Percentiles rank a stretch among this genome's conserved stretches.
Evolutionary conservation across 2,329 filamentous ascomycete species (phyloP).

Genomic region (Penicillium crustosum): DNA sequence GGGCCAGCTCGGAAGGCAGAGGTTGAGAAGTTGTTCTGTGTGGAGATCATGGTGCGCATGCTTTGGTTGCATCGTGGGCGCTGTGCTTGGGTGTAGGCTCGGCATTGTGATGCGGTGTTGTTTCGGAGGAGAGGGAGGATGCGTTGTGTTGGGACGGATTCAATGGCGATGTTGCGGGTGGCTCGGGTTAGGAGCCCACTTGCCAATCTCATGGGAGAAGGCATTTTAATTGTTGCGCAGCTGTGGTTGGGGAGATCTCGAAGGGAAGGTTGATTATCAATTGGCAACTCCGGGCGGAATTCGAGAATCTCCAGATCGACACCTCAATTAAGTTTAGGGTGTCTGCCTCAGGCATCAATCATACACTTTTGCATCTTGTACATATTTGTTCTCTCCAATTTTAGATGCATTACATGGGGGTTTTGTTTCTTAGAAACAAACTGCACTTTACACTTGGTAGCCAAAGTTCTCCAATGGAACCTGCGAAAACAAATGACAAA

Average conservation of each 20-base stretch:
- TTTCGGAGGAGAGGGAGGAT: conserved; percentile 21
- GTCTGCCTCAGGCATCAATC: conserved; percentile 13
- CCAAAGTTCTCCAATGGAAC: rapidly evolving
- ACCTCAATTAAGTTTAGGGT: conserved; percentile 24
- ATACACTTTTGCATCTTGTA: background rate
- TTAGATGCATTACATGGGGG: background rate
- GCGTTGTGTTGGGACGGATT: conserved; percentile 16
- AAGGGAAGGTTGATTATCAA: conserved; percentile 8
- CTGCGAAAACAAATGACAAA: too few relatives aligned
- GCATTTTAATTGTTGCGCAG: conserved; percentile 22
- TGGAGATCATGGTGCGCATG: conserved; percentile 9
- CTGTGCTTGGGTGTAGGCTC: conserved; percentile 24
- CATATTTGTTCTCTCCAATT: background rate
- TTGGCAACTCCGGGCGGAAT: conserved; percentile 12
- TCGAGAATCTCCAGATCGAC: conserved; percentile 28
- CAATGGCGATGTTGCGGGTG: conserved; percentile 17
- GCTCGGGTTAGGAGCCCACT: conserved; percentile 20
- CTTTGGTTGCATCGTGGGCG: conserved; percentile 20
- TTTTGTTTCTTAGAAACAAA: too few relatives aligned
- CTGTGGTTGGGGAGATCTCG: conserved; percentile 5
- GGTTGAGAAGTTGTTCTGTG: conserved; percentile 31
- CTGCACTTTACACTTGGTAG: background rate
- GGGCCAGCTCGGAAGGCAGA: conserved; percentile 24
- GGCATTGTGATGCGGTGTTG: conserved; percentile 23
- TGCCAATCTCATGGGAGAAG: conserved; percentile 28